These are phyloP conservation scores for Purpureocillium lavendulum DNA, from an alignment of 2,329 filamentous ascomycete genomes.

Conservation along the genomic window DNA sequence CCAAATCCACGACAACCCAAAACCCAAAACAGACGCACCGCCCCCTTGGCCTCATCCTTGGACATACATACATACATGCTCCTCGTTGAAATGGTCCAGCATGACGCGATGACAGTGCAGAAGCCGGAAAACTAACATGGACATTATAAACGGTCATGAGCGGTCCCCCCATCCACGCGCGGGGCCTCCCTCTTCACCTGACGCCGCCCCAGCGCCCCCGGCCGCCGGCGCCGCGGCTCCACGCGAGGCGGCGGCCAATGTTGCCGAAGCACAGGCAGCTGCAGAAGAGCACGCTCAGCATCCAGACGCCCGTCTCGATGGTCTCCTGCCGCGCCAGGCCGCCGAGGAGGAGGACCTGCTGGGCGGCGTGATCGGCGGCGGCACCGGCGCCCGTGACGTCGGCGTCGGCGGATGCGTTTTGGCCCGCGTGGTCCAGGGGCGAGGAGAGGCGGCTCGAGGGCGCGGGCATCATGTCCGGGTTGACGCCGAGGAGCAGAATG, in stretches of 20 bases:
- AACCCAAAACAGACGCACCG: too few species aligned
- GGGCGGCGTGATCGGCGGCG: neutral
- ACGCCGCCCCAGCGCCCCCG: slow-evolving; percentile 38
- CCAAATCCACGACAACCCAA: neutral
- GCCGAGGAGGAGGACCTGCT: slow-evolving; percentile 23
- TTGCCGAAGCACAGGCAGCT: slow-evolving; percentile 95
- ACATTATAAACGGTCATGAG: too few species aligned
- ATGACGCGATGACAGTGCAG: too few species aligned
- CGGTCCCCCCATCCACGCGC: too few species aligned
- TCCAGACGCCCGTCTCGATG: slow-evolving; percentile 74
- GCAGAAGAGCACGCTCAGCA: slow-evolving; percentile 88
- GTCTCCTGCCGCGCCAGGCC: slow-evolving; percentile 53
- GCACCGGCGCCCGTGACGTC: neutral
- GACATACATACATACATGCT: too few species aligned
- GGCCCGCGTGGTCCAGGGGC: slow-evolving; percentile 11
- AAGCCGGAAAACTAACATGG: too few species aligned
- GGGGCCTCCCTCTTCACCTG: too few species aligned
- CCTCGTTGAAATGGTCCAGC: too few species aligned
- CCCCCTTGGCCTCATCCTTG: too few species aligned
- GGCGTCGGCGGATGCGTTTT: slow-evolving; percentile 3
- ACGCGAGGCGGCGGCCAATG: slow-evolving; percentile 73
- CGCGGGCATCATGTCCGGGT: slow-evolving; percentile 68
- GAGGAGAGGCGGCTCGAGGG: slow-evolving; percentile 40
- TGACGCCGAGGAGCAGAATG: slow-evolving; percentile 61
- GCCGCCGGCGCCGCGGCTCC: slow-evolving; percentile 24